Percentiles rank a stretch among this genome's conserved stretches.
These are phyloP conservation scores for Diaporthe sp. DNA, from an alignment of 2,329 filamentous ascomycete species.

Conservation along the genomic window DNA sequence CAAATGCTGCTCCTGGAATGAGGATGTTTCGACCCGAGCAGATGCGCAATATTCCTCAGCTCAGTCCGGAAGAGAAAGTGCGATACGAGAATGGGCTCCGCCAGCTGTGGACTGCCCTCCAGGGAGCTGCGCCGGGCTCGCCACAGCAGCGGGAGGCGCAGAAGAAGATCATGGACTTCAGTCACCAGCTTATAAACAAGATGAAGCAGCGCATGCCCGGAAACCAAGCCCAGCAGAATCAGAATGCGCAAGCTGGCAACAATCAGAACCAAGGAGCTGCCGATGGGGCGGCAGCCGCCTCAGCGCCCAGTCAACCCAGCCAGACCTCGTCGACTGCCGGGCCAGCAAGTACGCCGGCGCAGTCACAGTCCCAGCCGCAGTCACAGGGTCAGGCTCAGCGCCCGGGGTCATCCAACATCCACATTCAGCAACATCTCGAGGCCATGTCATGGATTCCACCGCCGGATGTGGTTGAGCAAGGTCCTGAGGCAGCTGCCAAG, in stretches of 20 bases:
- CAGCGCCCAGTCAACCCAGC: conserved; percentile 37
- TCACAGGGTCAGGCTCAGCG: conserved; percentile 44
- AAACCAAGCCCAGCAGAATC: conserved; percentile 44
- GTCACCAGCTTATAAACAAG: conserved; percentile 67
- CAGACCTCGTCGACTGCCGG: conserved; percentile 30
- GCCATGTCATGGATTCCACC: conserved; percentile 62
- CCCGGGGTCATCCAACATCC: conserved; percentile 43
- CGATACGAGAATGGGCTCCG: conserved; percentile 71
- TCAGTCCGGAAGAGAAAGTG: conserved; percentile 66
- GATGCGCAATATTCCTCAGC: conserved; percentile 62
- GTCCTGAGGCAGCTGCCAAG: conserved; percentile 57
- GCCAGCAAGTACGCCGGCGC: conserved; percentile 19
- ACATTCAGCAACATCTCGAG: conserved; percentile 61
- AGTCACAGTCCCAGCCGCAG: conserved; percentile 21
- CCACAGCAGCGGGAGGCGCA: conserved; percentile 63
- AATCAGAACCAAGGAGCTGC: conserved; percentile 32
- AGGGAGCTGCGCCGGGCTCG: conserved; percentile 61
- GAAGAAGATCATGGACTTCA: conserved; percentile 72
- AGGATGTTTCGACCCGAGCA: conserved; percentile 60
- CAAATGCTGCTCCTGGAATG: conserved; percentile 48
- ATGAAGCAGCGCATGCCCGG: conserved; percentile 52
- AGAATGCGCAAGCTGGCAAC: conserved; percentile 28
- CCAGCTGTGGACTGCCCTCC: conserved; percentile 65
- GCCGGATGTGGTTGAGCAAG: conserved; percentile 56
- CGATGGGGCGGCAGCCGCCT: conserved; percentile 12